phyloP scores from a whole-genome alignment of 371 early-diverging fungal genomes.

The Mucor irregularis region DNA sequence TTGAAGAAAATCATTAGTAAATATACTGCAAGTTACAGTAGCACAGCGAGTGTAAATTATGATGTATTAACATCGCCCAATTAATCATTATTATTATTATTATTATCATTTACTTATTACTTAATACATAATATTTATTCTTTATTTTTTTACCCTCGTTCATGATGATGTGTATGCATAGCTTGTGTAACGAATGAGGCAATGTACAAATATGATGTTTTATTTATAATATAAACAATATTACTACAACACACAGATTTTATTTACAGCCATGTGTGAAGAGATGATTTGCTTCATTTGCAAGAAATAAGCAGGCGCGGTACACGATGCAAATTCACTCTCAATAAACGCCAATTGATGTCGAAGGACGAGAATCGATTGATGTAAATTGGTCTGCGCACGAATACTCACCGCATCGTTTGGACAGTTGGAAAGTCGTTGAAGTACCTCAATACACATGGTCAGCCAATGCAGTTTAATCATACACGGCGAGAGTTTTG shows the following conservation, averaged over 20 bases:
- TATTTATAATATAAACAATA: too few species aligned
- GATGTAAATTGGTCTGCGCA: slow-evolving; percentile 11
- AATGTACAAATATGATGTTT: too few species aligned
- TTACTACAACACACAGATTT: neutral
- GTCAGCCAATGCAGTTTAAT: slow-evolving; percentile 36
- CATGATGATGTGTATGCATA: too few species aligned
- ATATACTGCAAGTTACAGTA: slow-evolving; percentile 55
- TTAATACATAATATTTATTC: neutral
- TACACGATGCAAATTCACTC: neutral
- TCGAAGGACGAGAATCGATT: neutral
- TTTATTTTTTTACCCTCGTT: neutral
- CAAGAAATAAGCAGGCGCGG: neutral
- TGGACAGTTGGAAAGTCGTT: slow-evolving; percentile 3
- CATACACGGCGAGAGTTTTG: slow-evolving; percentile 23
- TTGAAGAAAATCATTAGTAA: slow-evolving; percentile 77
- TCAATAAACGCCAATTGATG: neutral
- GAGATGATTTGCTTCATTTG: neutral
- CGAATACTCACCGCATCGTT: slow-evolving; percentile 20
- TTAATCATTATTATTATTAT: neutral
- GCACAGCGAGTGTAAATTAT: slow-evolving; percentile 38
- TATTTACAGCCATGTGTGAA: slow-evolving; percentile 8
- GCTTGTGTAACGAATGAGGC: too few species aligned
- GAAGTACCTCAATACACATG: slow-evolving; percentile 25
- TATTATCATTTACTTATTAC: neutral
- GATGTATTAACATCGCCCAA: slow-evolving; percentile 2